Percentiles rank a stretch among this genome's conserved stretches.
Conservation (phyloP, 306 rosid genomes). For the Trichosanthes cucumerina region DNA sequence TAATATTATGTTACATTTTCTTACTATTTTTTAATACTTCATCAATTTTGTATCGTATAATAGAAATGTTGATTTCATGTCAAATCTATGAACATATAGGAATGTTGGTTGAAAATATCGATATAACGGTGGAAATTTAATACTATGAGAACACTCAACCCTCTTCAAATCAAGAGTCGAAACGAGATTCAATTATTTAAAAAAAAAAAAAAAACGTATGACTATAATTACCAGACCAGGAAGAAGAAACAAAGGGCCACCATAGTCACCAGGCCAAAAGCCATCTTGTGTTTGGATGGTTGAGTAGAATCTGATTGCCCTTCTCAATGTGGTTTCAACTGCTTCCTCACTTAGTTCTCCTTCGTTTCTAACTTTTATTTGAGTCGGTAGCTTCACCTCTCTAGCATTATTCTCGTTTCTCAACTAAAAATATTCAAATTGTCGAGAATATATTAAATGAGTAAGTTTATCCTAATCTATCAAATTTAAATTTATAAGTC, state of each 20-base stretch:
- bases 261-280: constrained; percentile 72
- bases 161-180: too few species aligned
- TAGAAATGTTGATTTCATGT: too few species aligned
- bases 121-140: too few species aligned
- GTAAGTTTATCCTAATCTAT: background rate
- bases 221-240: constrained; percentile 44
- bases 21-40: too few species aligned
- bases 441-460: background rate
- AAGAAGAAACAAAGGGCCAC: constrained; percentile 68
- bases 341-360: constrained; percentile 22
- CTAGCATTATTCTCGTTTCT: constrained; percentile 24
- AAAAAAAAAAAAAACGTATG: background rate
- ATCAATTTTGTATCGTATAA: too few species aligned
- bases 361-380: constrained; percentile 1
- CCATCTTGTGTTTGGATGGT: constrained; percentile 49
- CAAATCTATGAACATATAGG: too few species aligned
- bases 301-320: constrained; percentile 38
- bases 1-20: too few species aligned
- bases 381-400: background rate
- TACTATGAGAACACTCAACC: too few species aligned
- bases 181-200: too few species aligned
- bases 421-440: constrained; percentile 20
- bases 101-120: too few species aligned
- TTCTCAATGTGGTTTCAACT: constrained; percentile 28
- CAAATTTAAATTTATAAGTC: too few species aligned